phyloP scores from a whole-genome alignment of 768 basidiomycete genomes.

The Pleurotus djamor region DNA sequence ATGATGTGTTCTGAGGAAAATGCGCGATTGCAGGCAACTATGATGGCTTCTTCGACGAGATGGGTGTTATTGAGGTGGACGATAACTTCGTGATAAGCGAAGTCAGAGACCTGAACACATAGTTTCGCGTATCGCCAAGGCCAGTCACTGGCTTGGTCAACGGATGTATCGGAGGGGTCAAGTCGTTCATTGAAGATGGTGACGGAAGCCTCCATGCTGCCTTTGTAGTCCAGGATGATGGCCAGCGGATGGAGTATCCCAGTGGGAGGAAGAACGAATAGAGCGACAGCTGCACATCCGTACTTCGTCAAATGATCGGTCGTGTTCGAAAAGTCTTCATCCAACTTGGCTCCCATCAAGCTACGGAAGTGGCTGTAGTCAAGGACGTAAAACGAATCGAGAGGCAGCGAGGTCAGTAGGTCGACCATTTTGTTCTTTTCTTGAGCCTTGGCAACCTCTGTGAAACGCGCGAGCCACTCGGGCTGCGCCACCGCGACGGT shows the following conservation, averaged over 20 bases:
- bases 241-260: constrained; percentile 25
- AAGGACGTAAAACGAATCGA: constrained; percentile 16
- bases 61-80: constrained; percentile 27
- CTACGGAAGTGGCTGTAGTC: constrained; percentile 24
- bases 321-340: constrained; percentile 8
- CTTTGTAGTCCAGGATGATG: constrained; percentile 25
- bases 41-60: constrained; percentile 25
- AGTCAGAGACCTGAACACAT: constrained; percentile 24
- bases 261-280: constrained; percentile 21
- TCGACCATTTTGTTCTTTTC: constrained; percentile 9
- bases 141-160: constrained; percentile 18
- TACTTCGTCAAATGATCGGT: constrained; percentile 13
- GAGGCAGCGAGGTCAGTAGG: constrained; percentile 12
- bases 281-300: constrained; percentile 22
- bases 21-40: constrained; percentile 24
- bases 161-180: constrained; percentile 2
- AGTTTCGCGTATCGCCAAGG: constrained; percentile 30
- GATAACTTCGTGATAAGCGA: constrained; percentile 22
- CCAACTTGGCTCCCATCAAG: constrained; percentile 11
- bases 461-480: constrained; percentile 17
- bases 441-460: constrained; percentile 13
- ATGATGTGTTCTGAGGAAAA: constrained; percentile 19
- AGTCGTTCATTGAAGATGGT: constrained; percentile 25
- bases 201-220: constrained; percentile 21
- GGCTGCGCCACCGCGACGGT: constrained; percentile 17